Conservation (phyloP, 257 asterid species). For the Solanum chilense region DNA sequence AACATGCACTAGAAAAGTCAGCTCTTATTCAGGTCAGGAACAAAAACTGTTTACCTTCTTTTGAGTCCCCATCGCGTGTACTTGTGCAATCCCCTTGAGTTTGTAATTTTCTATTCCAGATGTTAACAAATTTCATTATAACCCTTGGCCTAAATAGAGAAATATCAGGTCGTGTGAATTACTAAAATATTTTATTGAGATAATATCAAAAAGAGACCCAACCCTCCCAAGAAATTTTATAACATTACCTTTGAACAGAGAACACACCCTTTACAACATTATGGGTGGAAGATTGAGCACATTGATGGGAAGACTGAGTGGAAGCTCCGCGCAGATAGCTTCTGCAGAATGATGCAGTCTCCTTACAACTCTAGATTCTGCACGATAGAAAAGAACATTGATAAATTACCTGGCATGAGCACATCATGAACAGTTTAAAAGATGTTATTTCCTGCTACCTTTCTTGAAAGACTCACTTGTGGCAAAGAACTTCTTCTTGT, state of each 20-base stretch:
- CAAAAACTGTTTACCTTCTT: no score
- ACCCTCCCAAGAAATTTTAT: not conserved
- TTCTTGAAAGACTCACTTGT: slow-evolving; percentile 14
- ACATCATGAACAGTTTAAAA: not conserved
- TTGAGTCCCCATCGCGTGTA: no score
- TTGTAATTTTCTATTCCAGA: no score
- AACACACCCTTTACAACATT: slow-evolving; percentile 14
- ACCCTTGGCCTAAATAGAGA: no score
- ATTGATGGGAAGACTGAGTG: slow-evolving; percentile 13
- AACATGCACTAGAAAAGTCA: no score
- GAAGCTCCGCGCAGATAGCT: slow-evolving; percentile 9
- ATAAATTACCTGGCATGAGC: slow-evolving; percentile 3
- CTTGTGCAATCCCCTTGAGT: no score
- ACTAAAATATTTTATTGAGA: not conserved
- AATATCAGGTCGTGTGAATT: not conserved
- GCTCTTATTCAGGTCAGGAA: no score
- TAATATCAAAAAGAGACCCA: not conserved
- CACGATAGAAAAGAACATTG: slow-evolving; percentile 1
- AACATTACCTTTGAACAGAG: slow-evolving; percentile 22
- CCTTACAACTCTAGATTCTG: slow-evolving; percentile 27
- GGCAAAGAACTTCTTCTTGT: slow-evolving; percentile 26
- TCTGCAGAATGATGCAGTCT: not conserved
- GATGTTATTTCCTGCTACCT: slow-evolving; percentile 18
- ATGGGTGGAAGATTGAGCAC: slow-evolving; percentile 12
- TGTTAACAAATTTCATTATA: no score